phyloP scores from a whole-genome alignment of 2,329 filamentous ascomycete genomes.

The Diaporthe sp. region DNA sequence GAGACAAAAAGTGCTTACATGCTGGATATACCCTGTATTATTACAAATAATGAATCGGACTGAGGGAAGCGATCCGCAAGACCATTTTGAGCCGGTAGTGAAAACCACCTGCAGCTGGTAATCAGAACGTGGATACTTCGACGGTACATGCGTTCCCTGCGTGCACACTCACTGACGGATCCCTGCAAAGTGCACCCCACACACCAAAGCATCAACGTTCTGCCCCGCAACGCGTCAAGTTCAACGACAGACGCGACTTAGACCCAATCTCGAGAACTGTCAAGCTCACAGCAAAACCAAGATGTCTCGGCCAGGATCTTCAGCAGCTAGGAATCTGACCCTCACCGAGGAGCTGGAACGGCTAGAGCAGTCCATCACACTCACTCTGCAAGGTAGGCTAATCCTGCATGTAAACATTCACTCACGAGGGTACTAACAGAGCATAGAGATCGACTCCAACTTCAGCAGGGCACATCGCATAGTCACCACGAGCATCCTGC shows the following conservation, averaged over 20 bases:
- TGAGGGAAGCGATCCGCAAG: background rate
- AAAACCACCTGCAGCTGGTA: background rate
- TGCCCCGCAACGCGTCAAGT: constrained; percentile 34
- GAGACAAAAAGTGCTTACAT: background rate
- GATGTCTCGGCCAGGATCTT: constrained; percentile 64
- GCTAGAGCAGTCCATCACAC: constrained; percentile 94
- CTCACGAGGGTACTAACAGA: background rate
- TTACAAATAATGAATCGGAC: background rate
- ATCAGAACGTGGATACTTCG: background rate
- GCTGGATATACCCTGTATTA: constrained; percentile 37
- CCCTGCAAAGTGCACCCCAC: background rate
- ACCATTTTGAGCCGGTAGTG: background rate
- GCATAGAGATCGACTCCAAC: constrained; percentile 94
- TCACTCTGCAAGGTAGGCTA: constrained; percentile 87
- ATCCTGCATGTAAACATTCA: background rate
- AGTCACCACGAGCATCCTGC: constrained; percentile 92
- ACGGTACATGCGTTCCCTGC: constrained; percentile 10
- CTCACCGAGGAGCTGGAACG: constrained; percentile 96
- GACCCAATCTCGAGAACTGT: constrained; percentile 4
- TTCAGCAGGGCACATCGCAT: constrained; percentile 97
- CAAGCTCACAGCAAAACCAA: background rate
- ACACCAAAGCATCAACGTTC: constrained; percentile 27
- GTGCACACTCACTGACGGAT: background rate
- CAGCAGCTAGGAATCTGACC: constrained; percentile 71
- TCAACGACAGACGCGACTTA: constrained; percentile 35